Evolutionary conservation across 164 flowering plant genomes (phyloP), one percentile per base, ranked within the genome.

Genomic region (Vitis riparia): DNA sequence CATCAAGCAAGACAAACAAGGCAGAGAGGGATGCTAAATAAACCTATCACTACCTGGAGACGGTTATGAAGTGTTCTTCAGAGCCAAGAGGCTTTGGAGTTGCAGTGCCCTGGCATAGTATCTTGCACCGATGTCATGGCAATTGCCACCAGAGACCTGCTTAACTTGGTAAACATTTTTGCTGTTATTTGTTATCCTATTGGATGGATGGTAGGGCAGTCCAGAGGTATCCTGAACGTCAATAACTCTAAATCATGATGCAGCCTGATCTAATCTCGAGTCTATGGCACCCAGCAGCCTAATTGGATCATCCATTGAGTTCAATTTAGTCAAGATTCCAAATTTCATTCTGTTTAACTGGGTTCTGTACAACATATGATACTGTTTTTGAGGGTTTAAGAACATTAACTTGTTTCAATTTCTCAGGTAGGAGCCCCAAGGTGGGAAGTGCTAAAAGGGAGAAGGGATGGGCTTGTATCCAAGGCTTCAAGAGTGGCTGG

Each of bases 101-200:
- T 14, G 9, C 0, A 7, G 9, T 68, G 71, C 63, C 71, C 71
- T 0, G 71, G 71, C 1, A 47, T 68, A 1, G 64, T 68, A 16
- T 68, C 71, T 1, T 68, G 70, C 55, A 8, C 70, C 1, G 70
- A 68, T 12, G 51, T 68, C 55, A 49, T 68, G 14, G 71, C 63
- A 3, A 49, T 58, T 7, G 51, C 60, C 17, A 51, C 71, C 9
- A 58, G 64, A 5, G 63, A 68, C 15, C 44, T 59, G 6, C 55
- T 49, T 51, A 51, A 51, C 53, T 11, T 51, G 53, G 53, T 51
- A 51, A 11, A 51, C 15, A 11, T 51, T 37, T 37, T 37, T 37
- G 7, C 44, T 37, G 7, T 37, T 37, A 6, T 6, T 37, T 6
- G 0, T 37, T 37, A 3, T 37, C 7, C 44, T 37, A 37, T 6